phyloP scores from a whole-genome alignment of 208 protist genomes.

The Herpetomonas samuelpessoai region DNA sequence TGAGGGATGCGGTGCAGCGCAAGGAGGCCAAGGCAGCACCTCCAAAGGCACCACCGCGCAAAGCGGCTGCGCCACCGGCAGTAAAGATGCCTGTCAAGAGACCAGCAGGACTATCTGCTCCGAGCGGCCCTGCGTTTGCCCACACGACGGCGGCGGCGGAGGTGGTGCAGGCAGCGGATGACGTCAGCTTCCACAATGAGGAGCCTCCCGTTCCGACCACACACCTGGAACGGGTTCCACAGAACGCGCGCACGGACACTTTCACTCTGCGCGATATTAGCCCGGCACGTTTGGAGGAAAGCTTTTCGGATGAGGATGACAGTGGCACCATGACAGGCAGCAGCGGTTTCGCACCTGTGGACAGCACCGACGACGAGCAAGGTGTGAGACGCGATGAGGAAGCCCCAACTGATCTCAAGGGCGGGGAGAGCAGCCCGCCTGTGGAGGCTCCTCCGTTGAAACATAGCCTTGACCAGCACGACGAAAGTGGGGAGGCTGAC shows the following conservation, averaged over 20 bases:
- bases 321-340: not conserved
- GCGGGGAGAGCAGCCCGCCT: no score
- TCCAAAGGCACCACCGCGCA: slow-evolving; percentile 16
- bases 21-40: slow-evolving; percentile 17
- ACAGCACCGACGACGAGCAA: no score
- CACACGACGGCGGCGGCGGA: no score
- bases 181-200: slow-evolving; percentile 43
- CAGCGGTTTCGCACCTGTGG: not conserved
- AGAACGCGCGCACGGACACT: slow-evolving; percentile 54
- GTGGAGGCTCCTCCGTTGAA: no score
- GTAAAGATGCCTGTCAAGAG: not conserved
- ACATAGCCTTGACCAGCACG: no score
- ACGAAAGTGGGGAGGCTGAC: no score
- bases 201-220: slow-evolving; percentile 7
- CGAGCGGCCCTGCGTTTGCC: not conserved
- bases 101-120: not conserved
- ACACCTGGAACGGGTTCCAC: slow-evolving; percentile 75
- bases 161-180: slow-evolving; percentile 8
- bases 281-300: slow-evolving; percentile 59
- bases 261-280: slow-evolving; percentile 56
- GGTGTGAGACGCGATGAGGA: no score
- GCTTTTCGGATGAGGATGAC: slow-evolving; percentile 17
- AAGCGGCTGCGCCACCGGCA: not conserved
- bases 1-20: slow-evolving; percentile 14
- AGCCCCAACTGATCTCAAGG: no score